Percentiles rank a stretch among this genome's conserved stretches.
Conservation (phyloP, 2,329 filamentous ascomycete species). For the Aspergillus viridinutans region DNA sequence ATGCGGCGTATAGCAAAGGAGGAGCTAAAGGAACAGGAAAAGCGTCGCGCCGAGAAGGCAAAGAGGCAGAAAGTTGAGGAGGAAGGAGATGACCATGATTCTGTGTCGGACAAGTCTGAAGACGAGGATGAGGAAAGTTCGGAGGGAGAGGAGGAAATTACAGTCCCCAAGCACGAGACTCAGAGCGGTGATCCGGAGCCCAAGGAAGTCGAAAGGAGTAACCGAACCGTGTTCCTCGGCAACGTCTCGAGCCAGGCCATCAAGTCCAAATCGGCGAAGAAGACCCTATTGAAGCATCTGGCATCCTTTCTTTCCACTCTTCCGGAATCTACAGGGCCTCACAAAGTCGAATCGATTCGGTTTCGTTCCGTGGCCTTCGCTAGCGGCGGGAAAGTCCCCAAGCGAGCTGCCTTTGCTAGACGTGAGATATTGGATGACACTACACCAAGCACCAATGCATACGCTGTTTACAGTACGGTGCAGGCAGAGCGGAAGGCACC, state of each 20-base stretch:
- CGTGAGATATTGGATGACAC: slow-evolving; percentile 87
- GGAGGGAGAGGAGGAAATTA: slow-evolving; percentile 25
- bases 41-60: slow-evolving; percentile 31
- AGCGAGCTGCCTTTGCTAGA: slow-evolving; percentile 90
- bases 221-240: slow-evolving; percentile 84
- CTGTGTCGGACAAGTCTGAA: slow-evolving; percentile 21
- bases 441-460: slow-evolving; percentile 89
- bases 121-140: slow-evolving; percentile 31
- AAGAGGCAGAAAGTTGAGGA: slow-evolving; percentile 37
- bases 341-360: slow-evolving; percentile 83
- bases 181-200: slow-evolving; percentile 32
- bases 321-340: slow-evolving; percentile 48
- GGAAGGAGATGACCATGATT: slow-evolving; percentile 54
- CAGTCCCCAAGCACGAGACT: slow-evolving; percentile 38
- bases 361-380: slow-evolving; percentile 92
- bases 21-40: slow-evolving; percentile 34
- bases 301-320: slow-evolving; percentile 64
- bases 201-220: slow-evolving; percentile 73
- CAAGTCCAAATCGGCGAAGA: slow-evolving; percentile 75
- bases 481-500: slow-evolving; percentile 73
- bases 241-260: slow-evolving; percentile 85
- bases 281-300: slow-evolving; percentile 70
- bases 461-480: slow-evolving; percentile 77
- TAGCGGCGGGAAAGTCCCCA: slow-evolving; percentile 66
- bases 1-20: slow-evolving; percentile 44